Conservation (phyloP, 805 yeast species). For the Ogataea henricii region DNA sequence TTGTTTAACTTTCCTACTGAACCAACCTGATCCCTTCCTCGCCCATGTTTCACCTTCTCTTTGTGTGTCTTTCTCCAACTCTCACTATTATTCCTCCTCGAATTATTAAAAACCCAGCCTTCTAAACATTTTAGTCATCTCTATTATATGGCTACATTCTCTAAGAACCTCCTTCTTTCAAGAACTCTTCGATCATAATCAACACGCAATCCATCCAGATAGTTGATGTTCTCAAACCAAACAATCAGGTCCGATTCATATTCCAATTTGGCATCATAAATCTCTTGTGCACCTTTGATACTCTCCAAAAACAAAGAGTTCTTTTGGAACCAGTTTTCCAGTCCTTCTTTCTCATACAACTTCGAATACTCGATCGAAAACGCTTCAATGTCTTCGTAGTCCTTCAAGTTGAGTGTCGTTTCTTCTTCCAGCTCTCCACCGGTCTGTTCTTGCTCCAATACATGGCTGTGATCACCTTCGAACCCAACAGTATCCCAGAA, state of each 20-base stretch:
- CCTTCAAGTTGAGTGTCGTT: conserved; percentile 44
- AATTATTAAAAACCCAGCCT: too few species aligned
- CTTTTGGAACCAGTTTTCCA: conserved; percentile 43
- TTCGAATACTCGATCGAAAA: conserved; percentile 49
- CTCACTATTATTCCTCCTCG: too few species aligned
- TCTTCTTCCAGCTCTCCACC: conserved; percentile 25
- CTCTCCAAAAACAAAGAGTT: conserved; percentile 28
- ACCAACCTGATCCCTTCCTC: too few species aligned
- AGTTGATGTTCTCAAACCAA: conserved; percentile 31
- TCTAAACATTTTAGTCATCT: too few species aligned
- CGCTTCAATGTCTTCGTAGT: conserved; percentile 53
- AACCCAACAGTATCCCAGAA: conserved; percentile 44
- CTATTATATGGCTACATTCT: background rate
- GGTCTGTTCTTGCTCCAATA: conserved; percentile 5
- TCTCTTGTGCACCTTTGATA: conserved; percentile 1
- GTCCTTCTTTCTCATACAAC: conserved; percentile 35
- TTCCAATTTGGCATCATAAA: background rate
- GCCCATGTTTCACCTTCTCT: too few species aligned
- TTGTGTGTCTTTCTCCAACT: too few species aligned
- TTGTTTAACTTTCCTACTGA: too few species aligned
- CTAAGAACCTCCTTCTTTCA: conserved; percentile 10
- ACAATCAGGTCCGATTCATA: conserved; percentile 27
- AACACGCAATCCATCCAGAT: conserved; percentile 32
- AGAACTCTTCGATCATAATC: conserved; percentile 12
- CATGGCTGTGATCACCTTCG: conserved; percentile 16